Evolutionary conservation across 768 basidiomycete genomes (phyloP), one percentile per base, ranked within the genome.

Genomic region (Mycena kentingensis): DNA sequence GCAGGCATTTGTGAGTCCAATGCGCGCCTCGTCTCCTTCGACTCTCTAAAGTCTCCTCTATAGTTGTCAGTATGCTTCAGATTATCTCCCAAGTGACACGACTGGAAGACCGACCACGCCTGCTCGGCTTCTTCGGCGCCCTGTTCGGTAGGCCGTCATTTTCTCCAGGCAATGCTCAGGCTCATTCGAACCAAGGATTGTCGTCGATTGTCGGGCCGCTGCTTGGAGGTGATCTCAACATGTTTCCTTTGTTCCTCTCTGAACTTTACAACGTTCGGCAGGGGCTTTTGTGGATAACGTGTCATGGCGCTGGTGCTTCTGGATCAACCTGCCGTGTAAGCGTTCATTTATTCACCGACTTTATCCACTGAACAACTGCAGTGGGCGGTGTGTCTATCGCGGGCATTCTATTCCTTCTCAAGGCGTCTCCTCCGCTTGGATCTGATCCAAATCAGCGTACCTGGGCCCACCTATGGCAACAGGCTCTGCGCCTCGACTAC

Each of bases 401-500:
- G 15, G 38, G n/a, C 13, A 22, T 52, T 11, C 35, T 34, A 2
- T 43, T 57, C 35, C 31, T 48, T 10, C 28, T 57, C 35, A 36
- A 51, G 18, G 37, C 49, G 3, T 7, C 38, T 3, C 49, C 49
- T 29, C 50, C 44, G 5, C 35, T 44, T 18, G 46, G 44, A 5
- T 21, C 51, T 5, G 45, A 53, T 24, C 46, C 46, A 1, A 24
- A n/a, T 3, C 25, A 46, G n/a, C 44, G 51, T 7, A 39, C 47
- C n/a, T 29, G n/a, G 28, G 5, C 50, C 36, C 52, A 59, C 28
- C 6, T 49, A n/a, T 7, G 25, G 6, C 5, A 18, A 19, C 51
- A 50, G n/a, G 50, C 46, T 54, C 5, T 55, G 16, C 27, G 50
- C 41, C 61, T 76, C 46, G 74, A 77, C 54, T 74, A 65, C 63